Percentiles rank a stretch among this genome's conserved stretches.
Conservation (phyloP, 1,284 basidiomycete genomes). For the Trichosporon asahii region DNA sequence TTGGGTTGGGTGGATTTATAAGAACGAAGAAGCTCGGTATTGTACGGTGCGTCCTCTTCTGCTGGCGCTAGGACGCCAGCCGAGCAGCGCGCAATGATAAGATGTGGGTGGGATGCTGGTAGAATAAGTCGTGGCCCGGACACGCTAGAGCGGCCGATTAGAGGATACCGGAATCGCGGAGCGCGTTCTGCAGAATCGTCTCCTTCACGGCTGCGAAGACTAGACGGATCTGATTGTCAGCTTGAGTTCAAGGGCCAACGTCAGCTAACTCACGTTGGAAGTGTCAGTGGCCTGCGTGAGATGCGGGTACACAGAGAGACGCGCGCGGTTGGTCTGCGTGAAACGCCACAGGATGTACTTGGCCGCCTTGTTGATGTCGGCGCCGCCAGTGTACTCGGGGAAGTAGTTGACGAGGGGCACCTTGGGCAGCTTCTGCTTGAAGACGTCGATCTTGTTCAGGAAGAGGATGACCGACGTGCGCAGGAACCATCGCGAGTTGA, state of each 20-base stretch:
- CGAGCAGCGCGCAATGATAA: background rate
- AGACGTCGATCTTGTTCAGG: conserved; percentile 93
- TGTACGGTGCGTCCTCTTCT: background rate
- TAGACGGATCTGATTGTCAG: conserved; percentile 60
- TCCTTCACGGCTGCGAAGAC: conserved; percentile 98
- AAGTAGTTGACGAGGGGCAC: conserved; percentile 82
- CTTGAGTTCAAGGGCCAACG: background rate
- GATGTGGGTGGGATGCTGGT: background rate
- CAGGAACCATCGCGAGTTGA: conserved; percentile 97
- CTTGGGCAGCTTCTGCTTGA: conserved; percentile 88
- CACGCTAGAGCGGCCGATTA: conserved; percentile 21
- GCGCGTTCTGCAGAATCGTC: conserved; percentile 73
- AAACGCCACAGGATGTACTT: conserved; percentile 98
- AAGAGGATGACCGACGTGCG: conserved; percentile 89
- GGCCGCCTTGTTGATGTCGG: conserved; percentile 95
- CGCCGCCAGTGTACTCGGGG: conserved; percentile 86
- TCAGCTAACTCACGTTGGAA: conserved; percentile 59
- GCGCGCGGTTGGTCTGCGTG: conserved; percentile 87
- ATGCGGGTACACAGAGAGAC: conserved; percentile 86
- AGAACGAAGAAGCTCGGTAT: background rate
- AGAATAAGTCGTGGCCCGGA: background rate
- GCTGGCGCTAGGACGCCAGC: background rate
- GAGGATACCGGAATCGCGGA: conserved; percentile 50
- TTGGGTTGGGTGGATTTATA: background rate
- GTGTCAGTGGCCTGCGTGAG: conserved; percentile 62